phyloP scores from a whole-genome alignment of 129 eudicot genomes.

The Heracleum sosnowskyi region DNA sequence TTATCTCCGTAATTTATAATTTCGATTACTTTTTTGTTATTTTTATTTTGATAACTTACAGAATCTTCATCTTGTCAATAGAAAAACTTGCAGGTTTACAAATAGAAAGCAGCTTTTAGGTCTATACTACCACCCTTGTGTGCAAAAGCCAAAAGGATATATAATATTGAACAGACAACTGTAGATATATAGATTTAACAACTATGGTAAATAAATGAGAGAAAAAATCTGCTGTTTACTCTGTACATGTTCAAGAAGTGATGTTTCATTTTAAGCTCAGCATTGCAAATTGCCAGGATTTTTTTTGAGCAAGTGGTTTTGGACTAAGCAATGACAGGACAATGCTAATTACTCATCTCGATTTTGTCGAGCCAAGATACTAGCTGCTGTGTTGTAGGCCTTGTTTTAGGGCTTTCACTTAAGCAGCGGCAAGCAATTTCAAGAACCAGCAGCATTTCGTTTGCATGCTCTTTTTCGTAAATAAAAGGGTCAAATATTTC shows the following conservation, averaged over 20 bases:
- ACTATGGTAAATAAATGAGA: neutral
- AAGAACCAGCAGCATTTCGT: slow-evolving; percentile 7
- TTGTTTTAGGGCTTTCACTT: slow-evolving; percentile 1
- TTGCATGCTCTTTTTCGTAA: neutral
- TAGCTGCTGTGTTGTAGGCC: slow-evolving; percentile 9
- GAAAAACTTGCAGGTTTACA: neutral
- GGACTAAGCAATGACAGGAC: neutral
- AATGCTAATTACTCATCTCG: neutral
- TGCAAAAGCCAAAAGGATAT: neutral
- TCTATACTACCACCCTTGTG: neutral
- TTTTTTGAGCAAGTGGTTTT: neutral
- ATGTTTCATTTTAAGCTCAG: neutral
- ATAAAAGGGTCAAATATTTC: slow-evolving; percentile 10
- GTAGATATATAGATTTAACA: neutral
- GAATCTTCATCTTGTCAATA: neutral
- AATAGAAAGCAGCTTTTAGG: neutral
- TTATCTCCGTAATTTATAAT: neutral
- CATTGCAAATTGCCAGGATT: neutral
- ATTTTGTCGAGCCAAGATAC: slow-evolving; percentile 10
- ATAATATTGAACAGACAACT: neutral
- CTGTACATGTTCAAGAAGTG: neutral
- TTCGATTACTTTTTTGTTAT: neutral
- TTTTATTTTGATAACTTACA: neutral
- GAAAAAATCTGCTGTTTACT: neutral
- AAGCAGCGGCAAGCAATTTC: slow-evolving; percentile 10